Evolutionary conservation across 148 eudicot genomes (phyloP), one percentile per base, ranked within the genome.

Genomic region (Vaccinium macrocarpon): DNA sequence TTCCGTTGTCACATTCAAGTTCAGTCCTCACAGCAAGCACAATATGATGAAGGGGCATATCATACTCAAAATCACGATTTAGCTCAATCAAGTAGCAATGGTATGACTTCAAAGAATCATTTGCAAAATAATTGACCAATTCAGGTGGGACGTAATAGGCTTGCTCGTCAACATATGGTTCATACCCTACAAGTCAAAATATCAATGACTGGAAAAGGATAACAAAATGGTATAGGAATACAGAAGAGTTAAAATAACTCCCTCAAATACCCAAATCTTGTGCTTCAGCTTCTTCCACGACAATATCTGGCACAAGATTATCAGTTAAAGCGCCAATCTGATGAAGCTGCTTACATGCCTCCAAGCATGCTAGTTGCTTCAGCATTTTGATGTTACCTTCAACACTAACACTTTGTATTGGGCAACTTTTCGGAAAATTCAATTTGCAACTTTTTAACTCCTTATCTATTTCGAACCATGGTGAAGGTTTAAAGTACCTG

Each of bases 341-440:
- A 79, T 96, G 99, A 81, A 96, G 94, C 62, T 82, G 73, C 86
- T 91, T 91, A 84, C 99, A 94, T 42, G 98, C 99, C 89, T 96
- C 97, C 12, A 96, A 80, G 88, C 97, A 94, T 11, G 92, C 98
- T 50, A 90, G 84, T 86, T 91, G 90, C 91, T 92, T 96, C 86
- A 93, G 82, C 52, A 79, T 76, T 88, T 92, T 93, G 80, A 32
- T n/a, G 75, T 86, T 84, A 15, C 94, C 96, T 64, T 83, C 57
- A 76, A 92, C 91, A 42, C 82, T 77, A 68, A 93, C 79, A 61
- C 89, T 79, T 76, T 57, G 91, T 46, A 97, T n/a, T 16, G 95
- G 94, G 84, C 92, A 97, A 81, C 92, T 91, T 84, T 87, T 91
- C 7, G 99, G 99, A 81, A 97, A 89, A 42, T 84, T 88, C 15